Evolutionary conservation across 1,284 basidiomycete species (phyloP).

Genomic region (Rhodotorula sp.): DNA sequence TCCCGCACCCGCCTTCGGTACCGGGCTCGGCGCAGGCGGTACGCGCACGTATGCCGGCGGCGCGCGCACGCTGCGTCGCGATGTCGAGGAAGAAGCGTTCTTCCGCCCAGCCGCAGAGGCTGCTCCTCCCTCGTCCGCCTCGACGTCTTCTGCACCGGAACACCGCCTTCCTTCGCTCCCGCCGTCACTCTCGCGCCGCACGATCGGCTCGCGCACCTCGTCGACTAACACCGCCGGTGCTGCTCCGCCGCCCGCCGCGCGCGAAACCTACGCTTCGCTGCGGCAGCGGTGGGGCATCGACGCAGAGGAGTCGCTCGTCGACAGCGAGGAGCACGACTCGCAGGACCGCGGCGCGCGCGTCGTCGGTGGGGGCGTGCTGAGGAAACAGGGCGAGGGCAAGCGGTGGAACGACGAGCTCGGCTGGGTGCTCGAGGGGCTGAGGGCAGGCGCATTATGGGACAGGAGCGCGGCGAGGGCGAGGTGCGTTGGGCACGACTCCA

Average conservation of each 20-base stretch:
- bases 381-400: constrained; percentile 34
- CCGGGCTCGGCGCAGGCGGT: not conserved
- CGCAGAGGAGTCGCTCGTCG: constrained; percentile 33
- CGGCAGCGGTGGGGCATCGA: constrained; percentile 29
- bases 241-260: not conserved
- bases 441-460: constrained; percentile 4
- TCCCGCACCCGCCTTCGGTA: not conserved
- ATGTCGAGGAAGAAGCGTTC: constrained; percentile 10
- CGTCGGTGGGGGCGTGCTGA: constrained; percentile 15
- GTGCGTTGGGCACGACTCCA: not conserved
- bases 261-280: constrained; percentile 22
- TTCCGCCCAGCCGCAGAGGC: not conserved
- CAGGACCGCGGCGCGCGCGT: constrained; percentile 19
- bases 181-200: not conserved
- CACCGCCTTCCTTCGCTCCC: not conserved
- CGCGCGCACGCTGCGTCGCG: constrained; percentile 10
- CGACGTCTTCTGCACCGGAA: not conserved
- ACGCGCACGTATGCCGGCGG: constrained; percentile 30
- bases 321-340: constrained; percentile 22
- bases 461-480: constrained; percentile 18
- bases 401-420: constrained; percentile 36
- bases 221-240: not conserved
- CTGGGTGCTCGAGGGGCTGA: constrained; percentile 33
- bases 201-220: not conserved
- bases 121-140: not conserved